phyloP scores from a whole-genome alignment of 345 rosid species.

The Gossypium ekmanianum region DNA sequence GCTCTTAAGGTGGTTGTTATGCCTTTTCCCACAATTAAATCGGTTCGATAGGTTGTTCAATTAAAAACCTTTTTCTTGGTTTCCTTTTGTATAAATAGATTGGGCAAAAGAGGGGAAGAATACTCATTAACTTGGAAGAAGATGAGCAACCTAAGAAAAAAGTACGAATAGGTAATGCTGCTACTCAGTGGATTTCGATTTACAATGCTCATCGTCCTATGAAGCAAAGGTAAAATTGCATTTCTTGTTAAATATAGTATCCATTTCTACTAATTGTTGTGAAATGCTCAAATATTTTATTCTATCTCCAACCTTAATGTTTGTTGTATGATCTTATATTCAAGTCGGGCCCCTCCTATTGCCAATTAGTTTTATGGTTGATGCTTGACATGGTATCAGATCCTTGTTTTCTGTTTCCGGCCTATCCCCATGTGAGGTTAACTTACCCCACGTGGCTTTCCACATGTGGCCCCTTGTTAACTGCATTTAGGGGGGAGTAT shows the following conservation, averaged over 20 bases:
- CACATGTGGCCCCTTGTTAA: not conserved
- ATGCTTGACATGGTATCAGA: not conserved
- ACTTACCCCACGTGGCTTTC: not conserved
- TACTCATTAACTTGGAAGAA: not conserved
- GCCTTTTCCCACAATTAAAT: not conserved
- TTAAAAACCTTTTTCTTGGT: not conserved
- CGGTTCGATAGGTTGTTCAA: not conserved
- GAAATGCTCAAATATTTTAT: not conserved
- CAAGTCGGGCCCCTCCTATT: not conserved
- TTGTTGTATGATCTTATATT: not conserved
- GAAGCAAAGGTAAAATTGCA: not conserved
- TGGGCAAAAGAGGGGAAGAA: not conserved
- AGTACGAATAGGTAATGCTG: not conserved
- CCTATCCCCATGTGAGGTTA: not conserved
- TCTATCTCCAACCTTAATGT: not conserved
- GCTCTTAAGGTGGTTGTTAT: not conserved
- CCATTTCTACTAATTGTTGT: not conserved
- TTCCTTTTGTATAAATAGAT: not conserved
- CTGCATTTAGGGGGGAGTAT: not conserved
- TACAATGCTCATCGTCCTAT: not conserved
- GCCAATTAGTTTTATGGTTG: not conserved
- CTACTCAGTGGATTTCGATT: not conserved
- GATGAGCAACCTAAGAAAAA: conserved; percentile 5
- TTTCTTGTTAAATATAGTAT: not conserved
- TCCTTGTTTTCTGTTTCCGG: not conserved